Conservation (phyloP, 192 early-diverging fungal species). For the Coemansia sp. region DNA sequence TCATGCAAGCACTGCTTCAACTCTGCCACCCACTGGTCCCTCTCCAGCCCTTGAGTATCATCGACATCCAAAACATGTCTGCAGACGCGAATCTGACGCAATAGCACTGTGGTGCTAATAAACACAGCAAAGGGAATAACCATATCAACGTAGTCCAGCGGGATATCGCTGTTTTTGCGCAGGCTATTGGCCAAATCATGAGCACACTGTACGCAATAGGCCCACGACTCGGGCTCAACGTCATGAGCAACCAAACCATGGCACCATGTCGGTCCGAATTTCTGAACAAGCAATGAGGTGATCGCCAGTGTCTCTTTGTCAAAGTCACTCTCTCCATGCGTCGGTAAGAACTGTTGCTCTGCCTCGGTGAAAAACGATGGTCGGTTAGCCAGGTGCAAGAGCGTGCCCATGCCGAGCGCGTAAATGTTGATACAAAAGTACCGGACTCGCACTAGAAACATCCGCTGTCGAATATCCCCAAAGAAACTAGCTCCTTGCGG, state of each 20-base stretch:
- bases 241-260: conserved; percentile 23
- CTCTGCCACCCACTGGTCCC: conserved; percentile 1
- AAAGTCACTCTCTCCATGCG: not conserved
- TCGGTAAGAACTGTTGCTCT: not conserved
- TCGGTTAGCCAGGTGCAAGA: conserved; percentile 42
- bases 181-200: conserved; percentile 20
- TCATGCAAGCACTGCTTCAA: conserved; percentile 13
- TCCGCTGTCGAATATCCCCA: conserved; percentile 22
- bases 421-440: conserved; percentile 41
- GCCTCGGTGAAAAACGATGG: conserved; percentile 38
- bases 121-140: conserved; percentile 23
- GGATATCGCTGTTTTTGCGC: conserved; percentile 24
- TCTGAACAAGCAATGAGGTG: conserved; percentile 14
- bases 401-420: conserved; percentile 10
- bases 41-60: not conserved
- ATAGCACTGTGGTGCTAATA: conserved; percentile 20
- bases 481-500: conserved; percentile 21
- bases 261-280: conserved; percentile 26
- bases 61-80: not conserved
- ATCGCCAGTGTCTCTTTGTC: conserved; percentile 21
- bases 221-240: conserved; percentile 28
- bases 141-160: conserved; percentile 28
- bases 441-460: conserved; percentile 26
- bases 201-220: conserved; percentile 9
- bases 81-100: conserved; percentile 29